Percentiles rank a stretch among this genome's conserved stretches.
Conservation (phyloP, 805 yeast species). For the Vanderwaltozyma polyspora region DNA sequence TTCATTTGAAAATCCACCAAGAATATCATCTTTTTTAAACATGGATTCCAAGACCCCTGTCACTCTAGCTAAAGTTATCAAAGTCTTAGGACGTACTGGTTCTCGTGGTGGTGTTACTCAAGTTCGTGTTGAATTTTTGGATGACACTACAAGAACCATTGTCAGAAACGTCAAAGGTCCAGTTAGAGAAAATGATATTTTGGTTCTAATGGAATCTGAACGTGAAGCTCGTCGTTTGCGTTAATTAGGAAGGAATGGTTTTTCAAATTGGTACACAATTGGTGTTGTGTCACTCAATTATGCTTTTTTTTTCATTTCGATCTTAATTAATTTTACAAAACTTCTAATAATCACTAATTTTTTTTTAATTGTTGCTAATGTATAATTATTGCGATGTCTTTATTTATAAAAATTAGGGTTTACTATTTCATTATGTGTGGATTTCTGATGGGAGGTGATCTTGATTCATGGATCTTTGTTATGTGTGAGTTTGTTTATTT, state of each 20-base stretch:
- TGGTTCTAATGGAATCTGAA: constrained; percentile 99
- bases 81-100: constrained; percentile 99
- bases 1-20: too few relatives aligned
- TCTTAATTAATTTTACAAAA: too few relatives aligned
- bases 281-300: neutral
- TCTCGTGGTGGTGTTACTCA: constrained; percentile 99
- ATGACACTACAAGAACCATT: constrained; percentile 88
- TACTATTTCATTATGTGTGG: too few relatives aligned
- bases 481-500: too few relatives aligned
- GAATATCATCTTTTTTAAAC: too few relatives aligned
- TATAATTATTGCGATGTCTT: too few relatives aligned
- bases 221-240: constrained; percentile 98
- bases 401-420: too few relatives aligned
- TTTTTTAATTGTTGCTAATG: too few relatives aligned
- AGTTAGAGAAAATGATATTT: constrained; percentile 95
- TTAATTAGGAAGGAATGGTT: constrained; percentile 28
- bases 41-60: constrained; percentile 68
- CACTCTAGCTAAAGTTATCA: constrained; percentile 98
- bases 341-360: too few relatives aligned
- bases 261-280: too few relatives aligned
- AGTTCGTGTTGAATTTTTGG: constrained; percentile 95
- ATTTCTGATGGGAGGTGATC: too few relatives aligned
- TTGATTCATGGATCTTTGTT: too few relatives aligned
- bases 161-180: constrained; percentile 98
- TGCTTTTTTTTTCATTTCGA: neutral